Percentiles rank a stretch among this genome's conserved stretches.
phyloP scores from a whole-genome alignment of 2,329 filamentous ascomycete species.

The Aspergillus pseudotamarii region DNA sequence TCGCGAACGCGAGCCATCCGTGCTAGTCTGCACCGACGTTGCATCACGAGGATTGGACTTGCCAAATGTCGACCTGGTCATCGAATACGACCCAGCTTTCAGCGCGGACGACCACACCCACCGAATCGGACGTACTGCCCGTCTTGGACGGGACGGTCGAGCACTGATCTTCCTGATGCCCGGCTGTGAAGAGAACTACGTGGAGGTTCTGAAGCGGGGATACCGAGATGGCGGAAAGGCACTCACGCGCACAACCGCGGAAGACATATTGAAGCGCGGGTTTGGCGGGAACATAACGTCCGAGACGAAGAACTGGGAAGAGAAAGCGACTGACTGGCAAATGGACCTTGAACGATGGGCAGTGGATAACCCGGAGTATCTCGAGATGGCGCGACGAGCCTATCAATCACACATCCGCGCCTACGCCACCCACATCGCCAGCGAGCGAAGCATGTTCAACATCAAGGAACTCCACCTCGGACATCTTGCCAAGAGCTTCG shows the following conservation, averaged over 20 bases:
- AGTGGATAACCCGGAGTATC: constrained; percentile 64
- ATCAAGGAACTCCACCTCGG: constrained; percentile 89
- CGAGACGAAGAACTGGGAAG: constrained; percentile 61
- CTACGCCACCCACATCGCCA: constrained; percentile 89
- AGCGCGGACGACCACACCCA: constrained; percentile 92
- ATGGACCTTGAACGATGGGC: constrained; percentile 68
- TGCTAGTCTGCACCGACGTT: constrained; percentile 93
- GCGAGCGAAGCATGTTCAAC: constrained; percentile 85
- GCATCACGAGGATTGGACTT: constrained; percentile 94
- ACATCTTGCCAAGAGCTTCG: constrained; percentile 92
- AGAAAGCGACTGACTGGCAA: constrained; percentile 68
- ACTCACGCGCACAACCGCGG: constrained; percentile 63
- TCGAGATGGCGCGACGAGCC: constrained; percentile 80
- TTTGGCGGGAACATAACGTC: constrained; percentile 53
- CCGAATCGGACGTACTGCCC: constrained; percentile 89
- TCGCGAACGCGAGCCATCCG: constrained; percentile 70
- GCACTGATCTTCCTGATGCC: constrained; percentile 89
- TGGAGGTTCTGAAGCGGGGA: constrained; percentile 73
- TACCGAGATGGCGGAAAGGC: constrained; percentile 66
- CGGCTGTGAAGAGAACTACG: constrained; percentile 88
- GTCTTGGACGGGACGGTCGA: constrained; percentile 84
- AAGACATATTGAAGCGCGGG: constrained; percentile 69
- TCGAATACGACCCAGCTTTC: constrained; percentile 96
- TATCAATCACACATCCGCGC: constrained; percentile 92
- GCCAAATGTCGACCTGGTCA: constrained; percentile 88